Evolutionary conservation across 768 basidiomycete species (phyloP).

Genomic region (Candolleomyces eurysporus): DNA sequence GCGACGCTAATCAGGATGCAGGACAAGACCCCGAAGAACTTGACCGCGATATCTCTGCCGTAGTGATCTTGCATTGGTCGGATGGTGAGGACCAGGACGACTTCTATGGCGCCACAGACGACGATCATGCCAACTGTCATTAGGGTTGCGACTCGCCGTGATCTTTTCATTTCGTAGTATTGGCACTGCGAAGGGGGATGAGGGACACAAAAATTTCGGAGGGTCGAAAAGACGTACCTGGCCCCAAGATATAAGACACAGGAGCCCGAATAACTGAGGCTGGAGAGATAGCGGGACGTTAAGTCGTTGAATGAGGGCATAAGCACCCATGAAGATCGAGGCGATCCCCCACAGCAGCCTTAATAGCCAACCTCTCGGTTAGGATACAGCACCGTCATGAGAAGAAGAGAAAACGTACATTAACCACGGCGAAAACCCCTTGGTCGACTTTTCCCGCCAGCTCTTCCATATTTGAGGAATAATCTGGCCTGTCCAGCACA

Average conservation of each 20-base stretch:
- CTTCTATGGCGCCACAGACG: conserved; percentile 55
- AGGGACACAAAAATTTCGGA: neutral
- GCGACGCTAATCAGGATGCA: conserved; percentile 54
- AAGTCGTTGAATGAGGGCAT: conserved; percentile 59
- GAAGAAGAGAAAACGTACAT: conserved; percentile 44
- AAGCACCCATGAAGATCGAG: conserved; percentile 63
- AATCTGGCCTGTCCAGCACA: conserved; percentile 66
- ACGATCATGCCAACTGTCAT: conserved; percentile 38
- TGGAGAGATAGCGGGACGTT: conserved; percentile 74
- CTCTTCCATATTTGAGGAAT: conserved; percentile 76
- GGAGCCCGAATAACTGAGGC: conserved; percentile 60
- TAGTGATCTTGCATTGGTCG: conserved; percentile 35
- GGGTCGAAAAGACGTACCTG: conserved; percentile 45
- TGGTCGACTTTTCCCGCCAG: conserved; percentile 61
- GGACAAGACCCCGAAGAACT: conserved; percentile 61
- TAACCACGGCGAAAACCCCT: conserved; percentile 66
- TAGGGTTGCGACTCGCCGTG: conserved; percentile 28
- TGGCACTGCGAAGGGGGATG: conserved; percentile 48
- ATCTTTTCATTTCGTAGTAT: conserved; percentile 54
- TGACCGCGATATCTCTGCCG: conserved; percentile 33
- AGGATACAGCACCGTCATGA: neutral
- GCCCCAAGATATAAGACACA: conserved; percentile 61
- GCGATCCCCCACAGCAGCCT: conserved; percentile 65
- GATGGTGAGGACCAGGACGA: conserved; percentile 56
- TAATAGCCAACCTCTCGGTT: neutral